A percentile compares a stretch with the other conserved stretches of the same genome.
Conservation (phyloP, 148 eudicot genomes). For the Diospyros kaki region DNA sequence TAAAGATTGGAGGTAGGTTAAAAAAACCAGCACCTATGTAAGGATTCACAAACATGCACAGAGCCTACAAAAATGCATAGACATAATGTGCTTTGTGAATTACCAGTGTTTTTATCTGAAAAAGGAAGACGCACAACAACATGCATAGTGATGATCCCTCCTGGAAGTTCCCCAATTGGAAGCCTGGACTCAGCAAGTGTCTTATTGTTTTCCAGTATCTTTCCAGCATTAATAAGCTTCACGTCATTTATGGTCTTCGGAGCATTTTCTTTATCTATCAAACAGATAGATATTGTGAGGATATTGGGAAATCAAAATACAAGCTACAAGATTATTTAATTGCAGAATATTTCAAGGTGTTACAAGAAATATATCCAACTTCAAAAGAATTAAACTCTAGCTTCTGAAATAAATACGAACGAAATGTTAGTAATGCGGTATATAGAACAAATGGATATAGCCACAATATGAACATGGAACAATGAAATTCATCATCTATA, state of each 20-base stretch:
- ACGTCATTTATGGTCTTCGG: constrained; percentile 43
- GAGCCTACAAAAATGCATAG: neutral
- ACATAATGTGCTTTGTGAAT: neutral
- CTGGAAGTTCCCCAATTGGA: constrained; percentile 42
- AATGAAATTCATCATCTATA: too few species aligned
- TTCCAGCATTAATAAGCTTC: constrained; percentile 57
- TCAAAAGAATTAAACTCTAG: neutral
- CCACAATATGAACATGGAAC: too few species aligned
- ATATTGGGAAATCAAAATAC: neutral
- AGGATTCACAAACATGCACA: neutral
- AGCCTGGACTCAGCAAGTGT: constrained; percentile 52
- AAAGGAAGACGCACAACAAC: constrained; percentile 46
- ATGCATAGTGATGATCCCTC: constrained; percentile 49
- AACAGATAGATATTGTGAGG: constrained; percentile 8
- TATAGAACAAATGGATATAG: neutral
- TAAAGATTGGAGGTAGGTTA: neutral
- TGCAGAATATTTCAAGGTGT: neutral
- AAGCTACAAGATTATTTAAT: neutral
- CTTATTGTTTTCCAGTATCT: constrained; percentile 48
- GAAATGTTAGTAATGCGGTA: neutral
- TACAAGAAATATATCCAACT: neutral
- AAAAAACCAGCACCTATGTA: neutral
- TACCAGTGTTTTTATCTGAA: constrained; percentile 42
- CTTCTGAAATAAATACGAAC: neutral
- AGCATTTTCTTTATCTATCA: constrained; percentile 39